Base-by-base conservation (phyloP, 345 rosid species). In the Syzygium grande region DNA sequence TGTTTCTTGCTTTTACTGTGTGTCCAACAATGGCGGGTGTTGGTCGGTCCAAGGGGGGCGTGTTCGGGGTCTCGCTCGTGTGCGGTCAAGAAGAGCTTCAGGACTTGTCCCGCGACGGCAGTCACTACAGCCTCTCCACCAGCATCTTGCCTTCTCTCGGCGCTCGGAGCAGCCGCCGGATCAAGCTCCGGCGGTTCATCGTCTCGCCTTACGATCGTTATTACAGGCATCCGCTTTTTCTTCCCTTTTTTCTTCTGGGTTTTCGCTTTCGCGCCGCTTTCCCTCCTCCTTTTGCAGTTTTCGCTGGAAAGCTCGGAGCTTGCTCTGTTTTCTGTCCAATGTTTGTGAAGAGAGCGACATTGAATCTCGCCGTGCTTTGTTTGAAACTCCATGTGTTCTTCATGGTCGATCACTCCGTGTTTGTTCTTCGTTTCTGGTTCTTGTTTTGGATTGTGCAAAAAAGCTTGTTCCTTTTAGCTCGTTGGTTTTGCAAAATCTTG, bases 71-170 rank as follows among this genome's bases (percentile, higher is more conserved):
- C 41, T 87, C 95, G 9, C 59, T 56, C 51, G 87, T 93, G 2
- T 93, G 96, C 68, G 95, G 95, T 9, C 90, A 94, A 38, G 94
- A 96, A 46, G 97, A 95, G 93, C 61, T 94, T 4, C 98, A 98
- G 88, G 98, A 94, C 90, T 68, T 96, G 17, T 98, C 99, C 0
- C 90, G 97, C 89, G 97, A 95, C 19, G 95, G 96, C 5, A 98
- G 99, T 88, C 97, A 94, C 59, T 96, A 96, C 88, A 98, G 99
- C 90, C 95, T 98, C 61, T 88, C 98, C 2, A 96, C 96, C 51
- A 98, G 96, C 12, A 92, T 98, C 58, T 92, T 98, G 86, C 99
- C 99, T 58, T 92, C 99, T 15, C 98, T 98, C 4, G 99, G 99
- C 4, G 98, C 99, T 11, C 92, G 97, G 89, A 96, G 98, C 89